Percentiles rank a stretch among this genome's conserved stretches.
These are phyloP conservation scores for Pisolithus albus DNA, from an alignment of 768 basidiomycete genomes.

Conservation along the genomic window DNA sequence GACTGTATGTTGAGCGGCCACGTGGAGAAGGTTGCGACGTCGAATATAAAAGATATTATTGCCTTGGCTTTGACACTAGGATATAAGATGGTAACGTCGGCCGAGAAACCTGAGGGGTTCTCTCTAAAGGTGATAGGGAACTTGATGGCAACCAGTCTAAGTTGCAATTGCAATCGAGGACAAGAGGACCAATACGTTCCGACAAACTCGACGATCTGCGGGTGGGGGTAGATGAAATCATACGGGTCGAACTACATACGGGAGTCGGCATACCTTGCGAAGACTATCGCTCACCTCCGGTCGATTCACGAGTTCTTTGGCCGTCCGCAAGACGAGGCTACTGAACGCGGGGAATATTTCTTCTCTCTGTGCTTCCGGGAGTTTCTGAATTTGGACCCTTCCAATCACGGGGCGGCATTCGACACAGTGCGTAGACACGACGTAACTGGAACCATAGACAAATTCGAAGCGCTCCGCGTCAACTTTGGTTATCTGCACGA, in stretches of 20 bases:
- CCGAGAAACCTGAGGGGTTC: conserved; percentile 39
- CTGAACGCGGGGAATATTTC: conserved; percentile 61
- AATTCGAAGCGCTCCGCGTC: conserved; percentile 56
- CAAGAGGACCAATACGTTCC: conserved; percentile 71
- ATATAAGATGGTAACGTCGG: conserved; percentile 52
- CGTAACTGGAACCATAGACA: conserved; percentile 56
- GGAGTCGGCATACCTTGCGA: conserved; percentile 40
- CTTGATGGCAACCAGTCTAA: conserved; percentile 62
- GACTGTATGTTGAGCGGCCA: conserved; percentile 61
- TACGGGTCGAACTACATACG: neutral
- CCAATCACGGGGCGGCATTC: conserved; percentile 47
- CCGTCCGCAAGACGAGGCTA: conserved; percentile 44
- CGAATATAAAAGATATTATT: conserved; percentile 56
- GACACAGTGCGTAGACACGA: conserved; percentile 59
- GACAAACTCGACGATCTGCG: conserved; percentile 56
- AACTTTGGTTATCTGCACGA: conserved; percentile 52
- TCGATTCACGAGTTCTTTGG: conserved; percentile 37
- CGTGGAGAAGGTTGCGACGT: conserved; percentile 43
- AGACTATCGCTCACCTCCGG: conserved; percentile 32
- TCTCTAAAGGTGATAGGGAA: conserved; percentile 51
- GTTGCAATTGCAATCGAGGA: conserved; percentile 61
- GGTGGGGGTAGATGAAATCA: conserved; percentile 1
- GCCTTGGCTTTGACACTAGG: conserved; percentile 54
- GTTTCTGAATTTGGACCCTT: conserved; percentile 42
- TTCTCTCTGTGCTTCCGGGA: conserved; percentile 38